Evolutionary conservation across 192 early-diverging fungal genomes (phyloP).

Genomic region (Backusella morwellensis): DNA sequence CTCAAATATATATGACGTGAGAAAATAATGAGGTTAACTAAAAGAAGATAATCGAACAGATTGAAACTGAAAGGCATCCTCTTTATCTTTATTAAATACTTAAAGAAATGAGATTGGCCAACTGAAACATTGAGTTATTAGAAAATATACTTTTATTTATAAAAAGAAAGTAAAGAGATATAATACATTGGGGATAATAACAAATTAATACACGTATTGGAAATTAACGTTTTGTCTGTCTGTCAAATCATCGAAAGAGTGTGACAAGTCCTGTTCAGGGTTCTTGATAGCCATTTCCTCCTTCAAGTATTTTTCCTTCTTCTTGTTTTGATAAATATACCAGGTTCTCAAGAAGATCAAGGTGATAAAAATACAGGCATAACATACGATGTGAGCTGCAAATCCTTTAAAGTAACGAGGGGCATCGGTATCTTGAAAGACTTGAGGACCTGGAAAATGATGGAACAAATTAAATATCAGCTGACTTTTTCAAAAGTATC

Average conservation of each 20-base stretch:
- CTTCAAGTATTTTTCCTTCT: background rate
- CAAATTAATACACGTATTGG: constrained; percentile 16
- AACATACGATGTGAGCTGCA: constrained; percentile 14
- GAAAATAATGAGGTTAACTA: too few relatives aligned
- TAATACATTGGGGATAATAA: background rate
- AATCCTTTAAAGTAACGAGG: constrained; percentile 22
- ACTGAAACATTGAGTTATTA: background rate
- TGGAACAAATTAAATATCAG: background rate
- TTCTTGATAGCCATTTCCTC: background rate
- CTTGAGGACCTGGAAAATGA: background rate
- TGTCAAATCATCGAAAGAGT: constrained; percentile 23
- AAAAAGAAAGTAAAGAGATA: background rate
- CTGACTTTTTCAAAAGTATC: background rate
- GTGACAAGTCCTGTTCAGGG: constrained; percentile 6
- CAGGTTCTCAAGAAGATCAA: background rate
- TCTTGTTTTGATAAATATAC: background rate
- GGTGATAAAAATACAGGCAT: constrained; percentile 2
- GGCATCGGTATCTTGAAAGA: constrained; percentile 4
- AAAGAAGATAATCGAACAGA: too few relatives aligned
- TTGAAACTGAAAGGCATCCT: too few relatives aligned
- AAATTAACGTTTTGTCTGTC: constrained; percentile 19
- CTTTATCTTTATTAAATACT: too few relatives aligned
- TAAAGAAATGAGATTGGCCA: too few relatives aligned
- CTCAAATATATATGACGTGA: too few relatives aligned
- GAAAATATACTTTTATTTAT: background rate